Base-by-base conservation (phyloP, 176 grass and related monocot genomes). In the Alloteropsis semialata region DNA sequence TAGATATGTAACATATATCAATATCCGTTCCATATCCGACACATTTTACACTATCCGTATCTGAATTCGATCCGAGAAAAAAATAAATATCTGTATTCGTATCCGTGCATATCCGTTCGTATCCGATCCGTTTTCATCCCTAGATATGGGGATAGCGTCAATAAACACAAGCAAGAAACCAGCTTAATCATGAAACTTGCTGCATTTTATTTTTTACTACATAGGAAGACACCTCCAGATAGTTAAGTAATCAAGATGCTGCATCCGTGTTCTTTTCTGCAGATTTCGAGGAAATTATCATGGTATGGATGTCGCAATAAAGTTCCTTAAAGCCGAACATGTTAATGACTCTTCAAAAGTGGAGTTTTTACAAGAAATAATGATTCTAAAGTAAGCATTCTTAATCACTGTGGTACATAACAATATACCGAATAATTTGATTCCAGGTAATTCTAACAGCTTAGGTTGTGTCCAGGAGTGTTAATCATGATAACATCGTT, bases 321-420 rank as follows among this genome's bases (percentile, higher is more conserved):
- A 98, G 49, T 82, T 85, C 78, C 91, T 98, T 64, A 91, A 73
- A 92, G 76, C 87, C 28, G 91, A 90, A 34, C 87, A 92, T 88
- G 60, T 88, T 75, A 95, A 88, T 17, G 91, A 95, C 80, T 88
- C 85, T 46, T 84, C 90, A 69, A 86, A 85, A 53, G 83, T 93
- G 46, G 96, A 98, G 72, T 98, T 98, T 77, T 72, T 90, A 69
- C 96, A 98, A 85, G 96, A 98, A 96, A 90, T 98, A 87, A 82
- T 84, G 55, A 98, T 98, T 83, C 86, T 96, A 84, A 93, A 78
- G 96, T 93, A 77, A 65, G 66, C 3, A 54, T 84, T 87, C 75
- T 74, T 91, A 69, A 75, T 68, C 49, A 41, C 37, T 78, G 27
- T n/a, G 5, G 77, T 13, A 64, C 21, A 58, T 69, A 76, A 36